phyloP scores from a whole-genome alignment of 768 basidiomycete species.

The Lentinula lateritia region DNA sequence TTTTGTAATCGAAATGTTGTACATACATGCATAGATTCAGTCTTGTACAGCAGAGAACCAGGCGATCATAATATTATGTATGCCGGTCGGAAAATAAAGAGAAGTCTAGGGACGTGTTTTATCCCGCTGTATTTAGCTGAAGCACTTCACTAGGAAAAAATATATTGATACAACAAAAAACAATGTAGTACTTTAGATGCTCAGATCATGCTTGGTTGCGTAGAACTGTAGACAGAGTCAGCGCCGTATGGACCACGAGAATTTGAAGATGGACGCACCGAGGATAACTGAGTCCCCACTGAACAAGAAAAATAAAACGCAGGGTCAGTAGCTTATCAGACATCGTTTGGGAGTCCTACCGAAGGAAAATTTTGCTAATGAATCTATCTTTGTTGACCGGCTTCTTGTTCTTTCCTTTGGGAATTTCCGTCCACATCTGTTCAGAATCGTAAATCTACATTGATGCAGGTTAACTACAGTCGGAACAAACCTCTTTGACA shows the following conservation, averaged over 20 bases:
- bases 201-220: constrained; percentile 62
- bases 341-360: constrained; percentile 39
- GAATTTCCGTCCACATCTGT: constrained; percentile 99
- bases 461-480: constrained; percentile 2
- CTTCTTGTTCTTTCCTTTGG: constrained; percentile 98
- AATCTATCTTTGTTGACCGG: constrained; percentile 99
- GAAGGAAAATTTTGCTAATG: constrained; percentile 98
- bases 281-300: constrained; percentile 98
- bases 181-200: neutral
- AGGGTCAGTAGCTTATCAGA: constrained; percentile 9
- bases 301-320: constrained; percentile 3
- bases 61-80: too few relatives aligned
- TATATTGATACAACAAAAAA: neutral
- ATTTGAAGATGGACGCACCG: constrained; percentile 50
- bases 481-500: constrained; percentile 79
- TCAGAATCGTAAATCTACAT: neutral
- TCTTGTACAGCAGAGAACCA: neutral
- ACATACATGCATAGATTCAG: neutral
- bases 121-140: too few relatives aligned
- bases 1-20: constrained; percentile 28
- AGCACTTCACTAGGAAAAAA: too few relatives aligned
- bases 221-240: constrained; percentile 45
- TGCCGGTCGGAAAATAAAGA: too few relatives aligned
- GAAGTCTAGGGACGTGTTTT: too few relatives aligned
- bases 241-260: constrained; percentile 24